A percentile compares a stretch with the other conserved stretches of the same genome.
Conservation (phyloP, 306 rosid genomes). For the Parietaria judaica region DNA sequence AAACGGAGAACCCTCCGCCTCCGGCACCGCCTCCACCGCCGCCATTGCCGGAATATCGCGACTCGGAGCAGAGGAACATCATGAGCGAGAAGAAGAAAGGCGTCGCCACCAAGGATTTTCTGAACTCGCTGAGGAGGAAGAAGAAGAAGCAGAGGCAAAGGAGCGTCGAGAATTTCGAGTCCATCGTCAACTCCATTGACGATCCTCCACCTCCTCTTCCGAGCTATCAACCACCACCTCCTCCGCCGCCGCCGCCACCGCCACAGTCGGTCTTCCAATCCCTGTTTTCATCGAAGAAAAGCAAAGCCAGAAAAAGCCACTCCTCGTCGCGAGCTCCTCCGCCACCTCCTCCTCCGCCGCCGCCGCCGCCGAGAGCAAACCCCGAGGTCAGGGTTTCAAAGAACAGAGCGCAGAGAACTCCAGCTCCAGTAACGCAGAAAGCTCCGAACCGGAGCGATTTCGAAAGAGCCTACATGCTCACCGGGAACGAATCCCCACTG, state of each 20-base stretch:
- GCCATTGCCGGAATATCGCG: constrained; percentile 5
- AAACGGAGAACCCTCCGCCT: constrained; percentile 8
- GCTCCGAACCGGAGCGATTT: constrained; percentile 21
- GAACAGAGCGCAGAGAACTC: constrained; percentile 29
- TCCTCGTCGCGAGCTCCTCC: constrained; percentile 16
- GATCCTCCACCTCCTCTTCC: constrained; percentile 14
- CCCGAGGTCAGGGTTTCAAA: background rate
- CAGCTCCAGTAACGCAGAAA: constrained; percentile 20
- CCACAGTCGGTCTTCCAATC: constrained; percentile 43
- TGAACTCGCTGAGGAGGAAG: constrained; percentile 34
- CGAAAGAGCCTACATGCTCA: constrained; percentile 21
- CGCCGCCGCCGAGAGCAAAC: constrained; percentile 8
- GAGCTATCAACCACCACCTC: constrained; percentile 33
- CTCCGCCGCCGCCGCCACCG: constrained; percentile 27
- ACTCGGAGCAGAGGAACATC: constrained; percentile 25
- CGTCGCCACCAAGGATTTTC: constrained; percentile 47
- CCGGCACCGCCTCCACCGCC: constrained; percentile 15
- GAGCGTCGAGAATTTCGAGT: constrained; percentile 50
- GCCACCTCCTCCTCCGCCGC: constrained; percentile 6
- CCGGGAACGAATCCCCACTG: constrained; percentile 52
- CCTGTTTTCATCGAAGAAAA: constrained; percentile 43
- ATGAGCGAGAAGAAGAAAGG: constrained; percentile 37
- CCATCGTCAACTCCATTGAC: constrained; percentile 24
- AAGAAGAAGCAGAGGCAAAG: constrained; percentile 55
- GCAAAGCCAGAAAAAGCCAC: constrained; percentile 31